Evolutionary conservation across 1,284 basidiomycete species (phyloP), one percentile per base, ranked within the genome.

Genomic region (Cryptococcus jaspeensis): DNA sequence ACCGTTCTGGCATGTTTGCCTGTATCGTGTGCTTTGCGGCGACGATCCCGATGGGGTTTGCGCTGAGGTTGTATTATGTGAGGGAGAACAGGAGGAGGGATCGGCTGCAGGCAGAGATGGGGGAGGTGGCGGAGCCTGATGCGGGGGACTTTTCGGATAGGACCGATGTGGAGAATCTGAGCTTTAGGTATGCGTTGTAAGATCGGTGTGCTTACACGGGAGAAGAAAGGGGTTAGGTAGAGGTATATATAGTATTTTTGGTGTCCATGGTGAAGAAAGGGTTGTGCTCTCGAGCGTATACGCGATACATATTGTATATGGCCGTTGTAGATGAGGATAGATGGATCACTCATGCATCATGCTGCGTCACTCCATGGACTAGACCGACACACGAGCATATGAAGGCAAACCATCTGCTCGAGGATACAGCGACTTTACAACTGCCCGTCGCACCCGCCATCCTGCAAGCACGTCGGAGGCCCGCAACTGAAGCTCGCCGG

Each of bases 21-120:
- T 72, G 67, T 52, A 67, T 72, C 25, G 56, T 66, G 35, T 72
- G 66, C 46, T 66, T 73, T 42, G 51, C 53, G 18, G 43, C 52
- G 15, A 59, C 57, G 3, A 52, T 65, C 28, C 61, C 64, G 1
- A 54, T 67, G 52, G 42, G 42, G n/a, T 40, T 48, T 15, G 25
- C 35, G 15, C 58, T 72, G 18, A 43, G 70, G n/a, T 18, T 59
- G 44, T 66, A 67, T 54, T 70, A 67, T 43, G 53, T 66, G 12
- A 42, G 58, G 16, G 66, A 70, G 55, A 72, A 72, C 44, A 43
- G 18, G 32, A 50, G 62, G 12, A 50, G 68, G 5, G 70, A 70
- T 40, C 7, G 37, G 6, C 22, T 63, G 22, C 51, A 56, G 41
- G 58, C 49, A 2, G 59, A 54, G 35, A 15, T 11, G 22, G 62